A percentile compares a stretch with the other conserved stretches of the same genome.
Conservation (phyloP, 1,284 basidiomycete genomes). For the Sutorius eximius region DNA sequence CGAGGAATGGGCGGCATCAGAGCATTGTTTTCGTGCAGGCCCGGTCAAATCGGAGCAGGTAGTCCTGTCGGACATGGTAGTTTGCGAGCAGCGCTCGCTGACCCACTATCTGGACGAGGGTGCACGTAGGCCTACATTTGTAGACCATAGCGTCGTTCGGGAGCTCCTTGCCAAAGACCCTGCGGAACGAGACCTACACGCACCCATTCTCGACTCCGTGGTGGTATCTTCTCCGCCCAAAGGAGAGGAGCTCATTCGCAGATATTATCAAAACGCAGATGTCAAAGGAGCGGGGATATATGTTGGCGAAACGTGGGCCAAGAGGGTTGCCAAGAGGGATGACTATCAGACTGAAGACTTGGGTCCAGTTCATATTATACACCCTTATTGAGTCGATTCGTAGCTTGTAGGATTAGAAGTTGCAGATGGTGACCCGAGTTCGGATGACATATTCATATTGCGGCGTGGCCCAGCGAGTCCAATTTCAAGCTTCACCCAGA, state of each 20-base stretch:
- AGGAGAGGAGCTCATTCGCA: background rate
- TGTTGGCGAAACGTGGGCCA: background rate
- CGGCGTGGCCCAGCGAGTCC: no score
- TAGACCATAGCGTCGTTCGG: constrained; percentile 5
- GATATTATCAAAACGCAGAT: background rate
- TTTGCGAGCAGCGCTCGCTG: background rate
- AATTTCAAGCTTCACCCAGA: no score
- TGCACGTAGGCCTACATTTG: constrained; percentile 22
- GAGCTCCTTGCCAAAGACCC: constrained; percentile 3
- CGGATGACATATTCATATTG: no score
- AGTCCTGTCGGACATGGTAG: background rate
- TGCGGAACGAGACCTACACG: constrained; percentile 4
- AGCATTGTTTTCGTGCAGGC: background rate
- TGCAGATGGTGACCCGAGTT: no score
- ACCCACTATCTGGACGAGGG: constrained; percentile 23
- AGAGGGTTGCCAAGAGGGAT: background rate
- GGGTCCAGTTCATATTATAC: no score
- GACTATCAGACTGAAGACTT: background rate
- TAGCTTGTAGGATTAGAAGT: no score
- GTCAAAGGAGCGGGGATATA: background rate
- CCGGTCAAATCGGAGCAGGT: constrained; percentile 2
- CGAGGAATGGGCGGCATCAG: background rate
- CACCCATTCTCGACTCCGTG: background rate
- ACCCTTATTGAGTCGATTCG: no score
- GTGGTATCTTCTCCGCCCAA: background rate